Base-by-base conservation (phyloP, 2,329 filamentous ascomycete genomes). In the Hypoxylon sp. region DNA sequence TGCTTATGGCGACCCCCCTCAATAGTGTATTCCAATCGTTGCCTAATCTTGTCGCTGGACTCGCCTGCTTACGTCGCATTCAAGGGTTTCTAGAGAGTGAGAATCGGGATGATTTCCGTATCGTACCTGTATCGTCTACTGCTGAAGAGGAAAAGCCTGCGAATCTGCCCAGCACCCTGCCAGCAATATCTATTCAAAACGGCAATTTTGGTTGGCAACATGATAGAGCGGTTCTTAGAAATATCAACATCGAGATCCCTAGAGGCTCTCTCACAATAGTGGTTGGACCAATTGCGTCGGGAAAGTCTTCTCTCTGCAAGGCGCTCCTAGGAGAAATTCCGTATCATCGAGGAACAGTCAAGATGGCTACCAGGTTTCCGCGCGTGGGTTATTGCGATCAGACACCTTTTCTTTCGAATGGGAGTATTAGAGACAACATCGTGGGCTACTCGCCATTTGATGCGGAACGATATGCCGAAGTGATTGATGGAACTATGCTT, bases 221-320 rank as follows among this genome's bases (percentile, higher is more conserved):
- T 0, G 68, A 76, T 9, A 76, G 67, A 11, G 63, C 67, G 14
- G 61, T 74, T 10, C 73, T 84, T 3, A 69, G 47, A 0, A 55
- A 78, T 6, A 71, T 84, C 22, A 70, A 78, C n/a, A 72, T 84
- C 2, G 71, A 66, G 0, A 64, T 84, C 2, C 68, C 71, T 2
- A 59, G 66, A 0, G 74, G 71, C 3, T 71, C 78, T 3, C 75
- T 85, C 8, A 81, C 77, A 8, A 76, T 85, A 3, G 70, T 85
- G 0, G 74, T 83, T 9, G 83, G 83, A 0, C 82, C 83, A 0
- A 75, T 85, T 3, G 84, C 80, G 0, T 81, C 80, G 0, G 84
- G 84, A 0, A 85, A 85, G 67, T 83, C 80, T 0, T 81, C 83
- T 0, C 68, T 85, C 0, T 79, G 82, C 67, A 81, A 81, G 57